Base-by-base conservation (phyloP, 345 rosid species). In the Citrus reticulata region DNA sequence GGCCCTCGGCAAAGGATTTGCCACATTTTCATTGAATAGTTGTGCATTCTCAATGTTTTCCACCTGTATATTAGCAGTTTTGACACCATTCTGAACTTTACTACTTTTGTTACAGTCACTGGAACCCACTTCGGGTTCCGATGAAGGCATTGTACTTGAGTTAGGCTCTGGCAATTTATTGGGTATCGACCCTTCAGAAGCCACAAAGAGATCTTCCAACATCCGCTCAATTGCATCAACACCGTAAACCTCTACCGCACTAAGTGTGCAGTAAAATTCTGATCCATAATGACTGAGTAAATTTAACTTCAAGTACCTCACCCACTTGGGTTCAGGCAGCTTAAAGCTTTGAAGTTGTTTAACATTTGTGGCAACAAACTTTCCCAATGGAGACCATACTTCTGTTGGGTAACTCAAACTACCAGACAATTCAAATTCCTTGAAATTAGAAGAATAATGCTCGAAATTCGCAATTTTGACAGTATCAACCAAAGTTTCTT, bases 151-250 rank as follows among this genome's bases (percentile, higher is more conserved):
- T 34, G 61, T 75, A 49, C 83, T 85, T 25, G 84, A 49, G 73
- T 84, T 82, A 63, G 86, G 87, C 70, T 81, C 80, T 59, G 64
- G 76, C 63, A 81, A 78, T 79, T 87, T 87, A 68, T 68, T 77
- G 4, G 86, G 78, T 73, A 32, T 79, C 61, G 84, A 74, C 61
- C 86, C 87, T 80, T 85, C 88, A 3, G 95, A 60, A 24, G 84
- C 81, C 65, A 91, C 89, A 74, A 92, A 86, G 65, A 95, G 91
- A 89, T 95, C 99, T 84, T 95, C 98, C 51, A 95, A 92, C 99
- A 95, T 95, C 68, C 90, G 85, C 82, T 93, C 95, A 54, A 95
- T 91, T 37, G 97, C 99, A 84, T 95, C 97, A 13, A 93, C 93
- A 35, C 98, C 99, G 65, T 87, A 88, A 8, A 95, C 98, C 87